A percentile compares a stretch with the other conserved stretches of the same genome.
These are phyloP conservation scores for Boletus sp. DNA, from an alignment of 768 basidiomycete genomes.

Conservation along the genomic window DNA sequence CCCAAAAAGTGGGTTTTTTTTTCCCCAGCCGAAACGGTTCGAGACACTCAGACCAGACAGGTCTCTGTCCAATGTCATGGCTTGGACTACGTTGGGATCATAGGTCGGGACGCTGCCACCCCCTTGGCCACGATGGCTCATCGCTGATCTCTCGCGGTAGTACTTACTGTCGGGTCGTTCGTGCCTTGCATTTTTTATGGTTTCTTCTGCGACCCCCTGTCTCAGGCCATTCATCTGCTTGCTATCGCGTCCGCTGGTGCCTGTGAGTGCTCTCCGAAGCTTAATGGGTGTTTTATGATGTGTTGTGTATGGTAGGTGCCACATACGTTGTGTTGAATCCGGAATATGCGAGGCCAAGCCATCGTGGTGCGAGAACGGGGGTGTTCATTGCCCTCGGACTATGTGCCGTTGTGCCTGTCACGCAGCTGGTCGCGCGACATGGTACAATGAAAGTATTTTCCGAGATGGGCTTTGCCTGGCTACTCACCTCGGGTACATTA, in stretches of 20 bases:
- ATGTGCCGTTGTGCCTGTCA: conserved; percentile 63
- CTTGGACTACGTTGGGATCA: conserved; percentile 79
- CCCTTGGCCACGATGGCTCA: not conserved
- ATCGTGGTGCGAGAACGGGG: conserved; percentile 70
- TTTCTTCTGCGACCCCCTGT: conserved; percentile 61
- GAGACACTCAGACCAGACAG: conserved; percentile 33
- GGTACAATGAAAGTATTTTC: conserved; percentile 51
- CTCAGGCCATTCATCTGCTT: conserved; percentile 53
- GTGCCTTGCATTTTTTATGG: conserved; percentile 76
- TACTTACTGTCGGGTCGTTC: conserved; percentile 75
- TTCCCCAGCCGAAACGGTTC: not conserved
- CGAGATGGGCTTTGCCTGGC: conserved; percentile 70
- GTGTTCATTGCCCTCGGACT: conserved; percentile 80
- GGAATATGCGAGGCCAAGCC: conserved; percentile 69
- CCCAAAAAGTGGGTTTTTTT: conserved; percentile 52
- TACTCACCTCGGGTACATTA: conserved; percentile 63
- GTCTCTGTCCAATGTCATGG: conserved; percentile 58
- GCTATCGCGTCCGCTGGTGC: conserved; percentile 50
- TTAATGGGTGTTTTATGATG: not conserved
- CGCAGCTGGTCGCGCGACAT: conserved; percentile 58
- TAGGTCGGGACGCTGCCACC: conserved; percentile 37
- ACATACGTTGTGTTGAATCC: conserved; percentile 78
- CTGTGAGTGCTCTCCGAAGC: conserved; percentile 42
- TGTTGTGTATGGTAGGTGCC: conserved; percentile 42
- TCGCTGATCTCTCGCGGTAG: conserved; percentile 24